phyloP scores from a whole-genome alignment of 139 green algal genomes.

The Auxenochlorella pyrenoidosa region DNA sequence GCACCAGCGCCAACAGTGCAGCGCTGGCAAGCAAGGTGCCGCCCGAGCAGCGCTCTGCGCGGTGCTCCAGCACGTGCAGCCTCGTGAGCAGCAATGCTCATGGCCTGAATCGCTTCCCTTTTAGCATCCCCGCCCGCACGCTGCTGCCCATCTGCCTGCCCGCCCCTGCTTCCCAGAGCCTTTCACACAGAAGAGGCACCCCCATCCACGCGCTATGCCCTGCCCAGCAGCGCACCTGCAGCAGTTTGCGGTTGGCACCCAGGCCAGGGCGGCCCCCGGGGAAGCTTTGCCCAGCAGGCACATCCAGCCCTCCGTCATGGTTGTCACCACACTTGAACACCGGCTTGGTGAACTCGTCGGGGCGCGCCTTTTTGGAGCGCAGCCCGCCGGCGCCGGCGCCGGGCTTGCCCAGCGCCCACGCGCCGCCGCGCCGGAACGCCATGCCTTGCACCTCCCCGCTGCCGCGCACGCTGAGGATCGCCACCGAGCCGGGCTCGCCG shows the following conservation, averaged over 20 bases:
- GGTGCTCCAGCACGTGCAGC: too few species aligned
- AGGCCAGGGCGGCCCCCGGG: background rate
- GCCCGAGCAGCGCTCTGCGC: too few species aligned
- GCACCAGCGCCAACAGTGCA: too few species aligned
- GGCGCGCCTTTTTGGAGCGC: background rate
- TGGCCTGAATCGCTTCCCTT: too few species aligned
- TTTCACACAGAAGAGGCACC: background rate
- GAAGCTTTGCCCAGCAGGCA: background rate
- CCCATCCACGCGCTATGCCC: too few species aligned
- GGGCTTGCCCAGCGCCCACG: conserved; percentile 24
- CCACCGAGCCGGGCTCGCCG: background rate
- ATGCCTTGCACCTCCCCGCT: background rate
- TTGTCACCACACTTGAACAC: background rate
- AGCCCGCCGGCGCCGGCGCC: background rate
- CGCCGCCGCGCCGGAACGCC: background rate
- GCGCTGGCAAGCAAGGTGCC: too few species aligned
- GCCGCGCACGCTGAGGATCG: background rate
- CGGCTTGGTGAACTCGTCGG: background rate
- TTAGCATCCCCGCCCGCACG: too few species aligned
- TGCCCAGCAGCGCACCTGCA: background rate
- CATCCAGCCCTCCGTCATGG: background rate
- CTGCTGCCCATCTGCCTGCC: background rate
- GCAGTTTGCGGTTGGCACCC: background rate
- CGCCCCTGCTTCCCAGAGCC: too few species aligned
- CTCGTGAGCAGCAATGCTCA: too few species aligned